Percentiles rank a stretch among this genome's conserved stretches.
phyloP scores from a whole-genome alignment of 257 asterid genomes.

The Fraxinus anomala region DNA sequence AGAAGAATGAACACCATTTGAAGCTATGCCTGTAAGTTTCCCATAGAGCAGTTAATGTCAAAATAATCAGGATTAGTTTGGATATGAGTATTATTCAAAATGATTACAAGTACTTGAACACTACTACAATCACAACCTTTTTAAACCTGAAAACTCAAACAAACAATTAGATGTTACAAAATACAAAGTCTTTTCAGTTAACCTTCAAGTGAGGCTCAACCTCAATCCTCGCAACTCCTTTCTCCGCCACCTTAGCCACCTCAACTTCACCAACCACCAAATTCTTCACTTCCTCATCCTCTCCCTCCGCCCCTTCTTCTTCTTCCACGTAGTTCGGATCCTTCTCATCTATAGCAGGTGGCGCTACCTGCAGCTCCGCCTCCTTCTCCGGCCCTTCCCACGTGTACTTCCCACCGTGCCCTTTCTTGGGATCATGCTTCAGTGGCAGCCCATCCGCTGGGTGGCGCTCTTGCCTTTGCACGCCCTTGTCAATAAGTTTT shows the following conservation, averaged over 20 bases:
- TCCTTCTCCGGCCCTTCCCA: constrained; percentile 74
- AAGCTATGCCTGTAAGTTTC: too few species aligned
- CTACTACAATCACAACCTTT: not conserved
- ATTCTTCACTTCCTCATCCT: constrained; percentile 21
- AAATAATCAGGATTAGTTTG: too few species aligned
- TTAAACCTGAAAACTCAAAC: not conserved
- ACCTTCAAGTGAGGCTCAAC: constrained; percentile 46
- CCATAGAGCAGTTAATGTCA: too few species aligned
- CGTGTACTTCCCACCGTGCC: constrained; percentile 77
- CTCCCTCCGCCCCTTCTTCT: constrained; percentile 9
- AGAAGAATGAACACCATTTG: too few species aligned
- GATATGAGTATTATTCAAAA: not conserved
- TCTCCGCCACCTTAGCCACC: constrained; percentile 49
- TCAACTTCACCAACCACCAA: constrained; percentile 57
- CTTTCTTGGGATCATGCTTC: constrained; percentile 71
- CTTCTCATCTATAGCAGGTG: constrained; percentile 50
- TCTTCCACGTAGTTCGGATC: constrained; percentile 63
- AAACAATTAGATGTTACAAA: not conserved
- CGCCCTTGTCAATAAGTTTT: constrained; percentile 54
- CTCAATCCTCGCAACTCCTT: constrained; percentile 58
- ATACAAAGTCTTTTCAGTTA: not conserved
- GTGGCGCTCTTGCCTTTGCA: constrained; percentile 65
- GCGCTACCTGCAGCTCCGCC: constrained; percentile 40
- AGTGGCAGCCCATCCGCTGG: constrained; percentile 77
- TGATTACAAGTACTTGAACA: not conserved